Percentiles rank a stretch among this genome's conserved stretches.
Conservation (phyloP, 1,139 yeast species). For the Nakaseomyces uthaithaninus region DNA sequence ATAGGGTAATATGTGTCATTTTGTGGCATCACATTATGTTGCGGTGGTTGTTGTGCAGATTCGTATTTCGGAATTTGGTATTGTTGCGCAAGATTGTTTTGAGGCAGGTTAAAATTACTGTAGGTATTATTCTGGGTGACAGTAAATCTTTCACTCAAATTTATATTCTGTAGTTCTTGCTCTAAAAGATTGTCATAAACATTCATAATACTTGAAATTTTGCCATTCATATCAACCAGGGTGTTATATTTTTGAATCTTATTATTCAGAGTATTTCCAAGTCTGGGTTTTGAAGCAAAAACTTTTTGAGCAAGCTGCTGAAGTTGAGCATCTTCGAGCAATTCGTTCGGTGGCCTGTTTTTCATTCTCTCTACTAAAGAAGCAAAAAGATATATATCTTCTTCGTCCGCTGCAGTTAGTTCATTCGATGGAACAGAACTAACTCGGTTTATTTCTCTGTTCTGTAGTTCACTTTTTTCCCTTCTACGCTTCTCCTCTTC, state of each 20-base stretch:
- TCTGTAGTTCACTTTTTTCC: conserved; percentile 15
- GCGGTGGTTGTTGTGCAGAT: conserved; percentile 14
- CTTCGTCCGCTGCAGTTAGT: conserved; percentile 65
- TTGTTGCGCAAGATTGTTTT: conserved; percentile 2
- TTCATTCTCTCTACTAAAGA: conserved; percentile 51
- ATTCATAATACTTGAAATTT: conserved; percentile 68
- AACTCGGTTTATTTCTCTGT: conserved; percentile 18
- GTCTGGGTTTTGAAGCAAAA: conserved; percentile 61
- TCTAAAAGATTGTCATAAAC: conserved; percentile 76
- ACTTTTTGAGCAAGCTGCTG: conserved; percentile 60
- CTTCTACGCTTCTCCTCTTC: conserved; percentile 36
- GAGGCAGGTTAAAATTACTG: conserved; percentile 10
- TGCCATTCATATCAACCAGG: conserved; percentile 71
- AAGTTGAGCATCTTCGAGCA: conserved; percentile 53
- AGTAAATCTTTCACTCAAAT: conserved; percentile 26
- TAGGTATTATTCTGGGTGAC: conserved; percentile 25
- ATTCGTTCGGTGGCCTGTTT: conserved; percentile 45
- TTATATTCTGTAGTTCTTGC: conserved; percentile 38
- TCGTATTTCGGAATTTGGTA: conserved; percentile 2
- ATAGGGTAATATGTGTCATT: conserved; percentile 7
- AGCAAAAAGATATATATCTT: conserved; percentile 62
- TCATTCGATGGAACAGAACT: conserved; percentile 45
- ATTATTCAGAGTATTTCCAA: conserved; percentile 56
- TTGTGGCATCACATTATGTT: background rate
- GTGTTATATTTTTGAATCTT: conserved; percentile 61